Evolutionary conservation across 805 yeast species (phyloP).

Genomic region (Saturnispora hagleri): DNA sequence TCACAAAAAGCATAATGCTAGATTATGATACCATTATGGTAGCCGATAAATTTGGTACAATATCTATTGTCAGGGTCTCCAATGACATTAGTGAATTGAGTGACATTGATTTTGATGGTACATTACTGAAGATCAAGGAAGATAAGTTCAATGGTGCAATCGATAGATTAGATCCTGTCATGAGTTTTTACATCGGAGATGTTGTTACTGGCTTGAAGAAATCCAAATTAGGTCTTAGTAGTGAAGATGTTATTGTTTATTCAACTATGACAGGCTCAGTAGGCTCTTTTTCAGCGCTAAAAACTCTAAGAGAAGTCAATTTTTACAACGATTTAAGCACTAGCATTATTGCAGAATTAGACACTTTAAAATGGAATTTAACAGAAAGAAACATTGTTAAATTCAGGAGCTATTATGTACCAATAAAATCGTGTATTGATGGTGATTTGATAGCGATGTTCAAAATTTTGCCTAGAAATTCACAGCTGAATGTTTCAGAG

Average conservation of each 20-base stretch:
- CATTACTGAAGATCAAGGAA: conserved; percentile 28
- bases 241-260: conserved; percentile 57
- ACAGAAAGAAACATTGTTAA: conserved; percentile 59
- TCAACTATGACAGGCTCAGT: conserved; percentile 76
- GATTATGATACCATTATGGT: conserved; percentile 73
- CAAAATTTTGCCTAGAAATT: conserved; percentile 26
- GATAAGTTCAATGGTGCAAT: conserved; percentile 41
- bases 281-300: conserved; percentile 64
- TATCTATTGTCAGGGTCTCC: conserved; percentile 59
- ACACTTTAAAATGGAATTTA: conserved; percentile 24
- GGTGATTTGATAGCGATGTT: conserved; percentile 77
- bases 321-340: conserved; percentile 49
- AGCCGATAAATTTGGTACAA: conserved; percentile 83
- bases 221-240: conserved; percentile 50
- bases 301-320: conserved; percentile 50
- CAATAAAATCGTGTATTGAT: conserved; percentile 67
- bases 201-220: conserved; percentile 53
- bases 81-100: conserved; percentile 37
- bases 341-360: conserved; percentile 29
- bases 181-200: conserved; percentile 61
- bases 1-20: conserved; percentile 48
- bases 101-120: conserved; percentile 42
- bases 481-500: conserved; percentile 31
- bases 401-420: conserved; percentile 75
- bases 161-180: conserved; percentile 40